Conservation (phyloP, 208 protist genomes). For the Novymonas esmeraldas region DNA sequence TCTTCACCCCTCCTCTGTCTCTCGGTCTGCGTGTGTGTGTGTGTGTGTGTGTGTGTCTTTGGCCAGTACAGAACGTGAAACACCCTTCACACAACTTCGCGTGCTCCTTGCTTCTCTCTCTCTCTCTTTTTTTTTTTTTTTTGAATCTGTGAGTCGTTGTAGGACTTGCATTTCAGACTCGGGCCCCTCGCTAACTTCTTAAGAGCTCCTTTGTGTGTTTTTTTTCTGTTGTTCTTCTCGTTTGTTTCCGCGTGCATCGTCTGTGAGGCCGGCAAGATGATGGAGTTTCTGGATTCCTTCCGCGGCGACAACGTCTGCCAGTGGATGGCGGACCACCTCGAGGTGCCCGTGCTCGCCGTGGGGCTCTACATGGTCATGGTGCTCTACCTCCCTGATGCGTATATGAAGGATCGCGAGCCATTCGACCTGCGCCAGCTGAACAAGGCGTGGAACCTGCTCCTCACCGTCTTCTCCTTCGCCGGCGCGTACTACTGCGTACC, state of each 20-base stretch:
- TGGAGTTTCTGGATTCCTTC: slow-evolving; percentile 23
- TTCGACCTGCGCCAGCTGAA: slow-evolving; percentile 56
- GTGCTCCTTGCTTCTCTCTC: too few species aligned
- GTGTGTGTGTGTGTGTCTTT: too few species aligned
- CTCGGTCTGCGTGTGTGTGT: too few species aligned
- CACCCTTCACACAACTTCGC: too few species aligned
- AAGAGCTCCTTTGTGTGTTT: background rate
- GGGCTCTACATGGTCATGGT: slow-evolving; percentile 64
- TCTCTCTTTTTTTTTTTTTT: slow-evolving; percentile 1
- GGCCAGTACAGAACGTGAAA: too few species aligned
- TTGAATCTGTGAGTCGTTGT: background rate
- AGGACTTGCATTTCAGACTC: too few species aligned
- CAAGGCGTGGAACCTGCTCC: slow-evolving; percentile 82
- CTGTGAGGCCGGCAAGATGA: background rate
- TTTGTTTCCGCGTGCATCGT: background rate
- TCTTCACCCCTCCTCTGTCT: too few species aligned
- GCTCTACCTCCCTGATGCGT: slow-evolving; percentile 48
- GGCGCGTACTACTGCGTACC: slow-evolving; percentile 69
- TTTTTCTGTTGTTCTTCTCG: background rate
- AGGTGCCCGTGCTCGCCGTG: slow-evolving; percentile 46
- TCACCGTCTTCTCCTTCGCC: slow-evolving; percentile 75
- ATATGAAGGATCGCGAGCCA: slow-evolving; percentile 74
- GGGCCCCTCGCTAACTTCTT: too few species aligned
- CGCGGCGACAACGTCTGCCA: slow-evolving; percentile 30
- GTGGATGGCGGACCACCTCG: slow-evolving; percentile 59